Evolutionary conservation across 805 yeast species (phyloP).

Genomic region (Candida anglica): DNA sequence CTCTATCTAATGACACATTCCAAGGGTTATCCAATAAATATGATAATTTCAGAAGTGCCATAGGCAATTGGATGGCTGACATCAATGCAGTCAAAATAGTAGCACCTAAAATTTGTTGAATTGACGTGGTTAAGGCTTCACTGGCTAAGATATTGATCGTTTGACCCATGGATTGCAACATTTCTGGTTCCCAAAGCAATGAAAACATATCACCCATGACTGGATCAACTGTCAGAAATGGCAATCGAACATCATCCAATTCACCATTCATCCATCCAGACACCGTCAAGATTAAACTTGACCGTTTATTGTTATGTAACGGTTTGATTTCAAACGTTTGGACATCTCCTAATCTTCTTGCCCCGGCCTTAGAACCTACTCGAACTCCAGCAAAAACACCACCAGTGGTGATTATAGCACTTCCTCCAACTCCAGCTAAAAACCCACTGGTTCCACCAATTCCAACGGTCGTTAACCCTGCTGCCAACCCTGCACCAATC

Average conservation of each 20-base stretch:
- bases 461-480: constrained; percentile 93
- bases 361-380: constrained; percentile 84
- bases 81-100: constrained; percentile 85
- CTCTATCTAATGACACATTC: constrained; percentile 95
- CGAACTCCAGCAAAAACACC: constrained; percentile 89
- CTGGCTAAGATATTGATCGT: constrained; percentile 91
- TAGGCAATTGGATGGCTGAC: constrained; percentile 90
- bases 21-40: constrained; percentile 94
- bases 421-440: constrained; percentile 95
- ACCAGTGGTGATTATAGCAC: constrained; percentile 87
- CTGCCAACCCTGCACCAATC: constrained; percentile 97
- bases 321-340: constrained; percentile 93
- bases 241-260: constrained; percentile 92
- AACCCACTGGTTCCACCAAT: constrained; percentile 91
- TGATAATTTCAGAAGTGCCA: constrained; percentile 84
- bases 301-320: constrained; percentile 82
- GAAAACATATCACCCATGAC: constrained; percentile 96
- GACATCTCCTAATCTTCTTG: constrained; percentile 83
- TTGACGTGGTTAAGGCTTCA: constrained; percentile 87
- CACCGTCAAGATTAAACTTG: constrained; percentile 82
- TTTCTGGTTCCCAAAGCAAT: constrained; percentile 95
- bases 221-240: constrained; percentile 95
- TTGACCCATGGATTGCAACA: constrained; percentile 94
- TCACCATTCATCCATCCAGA: constrained; percentile 98
- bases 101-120: constrained; percentile 92